A percentile compares a stretch with the other conserved stretches of the same genome.
Evolutionary conservation across 2,329 filamentous ascomycete species (phyloP).

Genomic region (Diaporthe eres): DNA sequence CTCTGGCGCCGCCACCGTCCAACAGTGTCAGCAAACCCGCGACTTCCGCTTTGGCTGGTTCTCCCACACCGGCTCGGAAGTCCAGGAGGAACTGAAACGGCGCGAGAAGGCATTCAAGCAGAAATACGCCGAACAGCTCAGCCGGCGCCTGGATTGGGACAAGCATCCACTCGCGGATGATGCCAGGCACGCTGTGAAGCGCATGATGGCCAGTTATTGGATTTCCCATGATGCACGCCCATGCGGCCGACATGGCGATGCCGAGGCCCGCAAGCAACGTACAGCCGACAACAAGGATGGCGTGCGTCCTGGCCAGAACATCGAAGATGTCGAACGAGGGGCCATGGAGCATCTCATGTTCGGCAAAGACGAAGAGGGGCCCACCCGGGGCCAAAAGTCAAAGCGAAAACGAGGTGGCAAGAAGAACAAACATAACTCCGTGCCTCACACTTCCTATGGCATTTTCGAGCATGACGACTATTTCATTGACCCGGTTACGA

Average conservation of each 20-base stretch:
- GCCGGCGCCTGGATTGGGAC: conserved; percentile 62
- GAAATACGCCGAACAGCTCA: conserved; percentile 61
- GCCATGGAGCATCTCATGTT: conserved; percentile 61
- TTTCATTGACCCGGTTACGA: conserved; percentile 72
- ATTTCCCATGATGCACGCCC: conserved; percentile 47
- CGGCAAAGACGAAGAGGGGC: conserved; percentile 32
- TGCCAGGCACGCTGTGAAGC: conserved; percentile 56
- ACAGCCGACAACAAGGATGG: conserved; percentile 54
- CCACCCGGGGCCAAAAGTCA: neutral
- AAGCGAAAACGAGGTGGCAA: conserved; percentile 10
- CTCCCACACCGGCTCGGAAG: conserved; percentile 57
- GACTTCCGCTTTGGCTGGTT: conserved; percentile 66
- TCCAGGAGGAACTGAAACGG: conserved; percentile 54
- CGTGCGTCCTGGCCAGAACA: conserved; percentile 56
- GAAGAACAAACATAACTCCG: neutral
- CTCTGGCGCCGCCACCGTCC: conserved; percentile 43
- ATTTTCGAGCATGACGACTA: conserved; percentile 50
- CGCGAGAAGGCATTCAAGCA: conserved; percentile 56
- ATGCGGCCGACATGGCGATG: conserved; percentile 53
- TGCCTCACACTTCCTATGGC: conserved; percentile 27
- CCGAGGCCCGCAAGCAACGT: conserved; percentile 52
- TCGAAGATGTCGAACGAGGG: conserved; percentile 61
- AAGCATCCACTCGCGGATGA: conserved; percentile 53
- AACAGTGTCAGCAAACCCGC: conserved; percentile 58
- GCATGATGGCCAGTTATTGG: conserved; percentile 58